Conservation (phyloP, 2,329 filamentous ascomycete genomes). For the Stemphylium lycopersici region DNA sequence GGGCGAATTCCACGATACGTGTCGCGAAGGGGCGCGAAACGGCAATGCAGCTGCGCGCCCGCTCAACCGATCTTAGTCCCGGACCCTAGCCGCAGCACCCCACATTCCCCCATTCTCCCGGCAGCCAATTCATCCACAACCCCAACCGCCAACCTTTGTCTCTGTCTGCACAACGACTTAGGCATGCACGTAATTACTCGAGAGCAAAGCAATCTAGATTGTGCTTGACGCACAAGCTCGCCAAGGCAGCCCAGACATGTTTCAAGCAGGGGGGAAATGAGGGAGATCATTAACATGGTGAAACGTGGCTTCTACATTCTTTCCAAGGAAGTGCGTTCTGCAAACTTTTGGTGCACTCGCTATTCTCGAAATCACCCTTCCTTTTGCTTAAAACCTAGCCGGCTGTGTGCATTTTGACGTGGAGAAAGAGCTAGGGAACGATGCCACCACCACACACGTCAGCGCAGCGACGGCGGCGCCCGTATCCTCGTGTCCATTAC, state of each 20-base stretch:
- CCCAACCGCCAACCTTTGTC: not conserved
- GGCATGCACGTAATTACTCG: not conserved
- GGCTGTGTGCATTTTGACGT: not conserved
- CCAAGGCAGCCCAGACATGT: constrained; percentile 19
- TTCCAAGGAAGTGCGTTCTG: too few relatives aligned
- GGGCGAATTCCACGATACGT: too few relatives aligned
- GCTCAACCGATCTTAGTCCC: constrained; percentile 10
- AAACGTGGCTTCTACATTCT: constrained; percentile 24
- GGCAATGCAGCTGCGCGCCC: too few relatives aligned
- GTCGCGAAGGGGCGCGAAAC: too few relatives aligned
- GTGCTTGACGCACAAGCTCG: not conserved
- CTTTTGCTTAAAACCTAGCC: not conserved
- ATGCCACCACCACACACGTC: constrained; percentile 1
- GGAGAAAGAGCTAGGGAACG: not conserved
- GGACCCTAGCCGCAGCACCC: not conserved
- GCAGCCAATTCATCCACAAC: constrained; percentile 7
- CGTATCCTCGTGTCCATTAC: not conserved
- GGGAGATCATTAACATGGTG: constrained; percentile 15
- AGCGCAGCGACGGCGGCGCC: constrained; percentile 5
- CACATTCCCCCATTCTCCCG: constrained; percentile 19
- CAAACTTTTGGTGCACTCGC: too few relatives aligned
- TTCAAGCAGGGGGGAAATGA: constrained; percentile 18
- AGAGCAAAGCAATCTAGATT: constrained; percentile 5
- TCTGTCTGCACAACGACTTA: not conserved
- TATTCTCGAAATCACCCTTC: not conserved